A percentile compares a stretch with the other conserved stretches of the same genome.
These are phyloP conservation scores for Euptelea pleiosperma DNA, from an alignment of 164 flowering plant genomes.

Conservation along the genomic window DNA sequence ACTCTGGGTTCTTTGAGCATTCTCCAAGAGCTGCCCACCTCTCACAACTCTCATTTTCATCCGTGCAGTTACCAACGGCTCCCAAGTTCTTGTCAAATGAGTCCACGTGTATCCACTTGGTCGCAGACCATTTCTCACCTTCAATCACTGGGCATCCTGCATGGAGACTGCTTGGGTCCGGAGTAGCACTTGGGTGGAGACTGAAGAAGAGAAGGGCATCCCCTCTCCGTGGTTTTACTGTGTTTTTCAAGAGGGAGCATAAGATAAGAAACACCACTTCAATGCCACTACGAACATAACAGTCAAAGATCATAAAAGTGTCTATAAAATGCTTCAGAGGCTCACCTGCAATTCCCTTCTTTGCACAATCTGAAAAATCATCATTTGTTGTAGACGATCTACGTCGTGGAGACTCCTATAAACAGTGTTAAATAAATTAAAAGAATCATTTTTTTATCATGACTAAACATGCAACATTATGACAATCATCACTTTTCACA, in stretches of 20 bases:
- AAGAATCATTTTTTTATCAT: no score
- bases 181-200: conserved; percentile 63
- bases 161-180: conserved; percentile 78
- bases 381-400: conserved; percentile 32
- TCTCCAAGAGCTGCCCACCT: conserved; percentile 91
- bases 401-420: conserved; percentile 55
- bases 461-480: no score
- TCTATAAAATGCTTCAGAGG: background rate
- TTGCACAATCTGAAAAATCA: conserved; percentile 81
- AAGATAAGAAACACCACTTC: conserved; percentile 11
- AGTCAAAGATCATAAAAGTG: background rate
- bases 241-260: conserved; percentile 3
- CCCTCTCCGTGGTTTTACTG: conserved; percentile 87
- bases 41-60: conserved; percentile 62
- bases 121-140: conserved; percentile 99
- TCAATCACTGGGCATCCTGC: conserved; percentile 90
- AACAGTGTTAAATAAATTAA: background rate
- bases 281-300: background rate
- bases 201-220: conserved; percentile 96
- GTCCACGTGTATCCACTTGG: conserved; percentile 97
- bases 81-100: conserved; percentile 58
- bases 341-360: conserved; percentile 83
- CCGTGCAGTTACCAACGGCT: conserved; percentile 47
- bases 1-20: conserved; percentile 81
- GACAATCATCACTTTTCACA: no score